A percentile compares a stretch with the other conserved stretches of the same genome.
Evolutionary conservation across 371 early-diverging fungal genomes (phyloP).

Genomic region (Vairimorpha ceranae): DNA sequence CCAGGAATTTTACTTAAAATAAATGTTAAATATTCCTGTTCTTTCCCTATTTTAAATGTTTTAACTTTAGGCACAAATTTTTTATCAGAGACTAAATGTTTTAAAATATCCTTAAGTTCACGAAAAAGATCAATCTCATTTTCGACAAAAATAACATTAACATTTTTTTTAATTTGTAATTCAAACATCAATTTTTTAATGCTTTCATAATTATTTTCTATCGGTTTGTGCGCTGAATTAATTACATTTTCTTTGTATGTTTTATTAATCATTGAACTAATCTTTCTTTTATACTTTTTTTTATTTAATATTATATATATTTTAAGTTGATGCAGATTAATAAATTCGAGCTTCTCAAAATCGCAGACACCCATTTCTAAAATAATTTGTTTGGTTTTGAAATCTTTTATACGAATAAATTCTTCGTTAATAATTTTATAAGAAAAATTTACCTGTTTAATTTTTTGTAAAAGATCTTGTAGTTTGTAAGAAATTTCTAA

Average conservation of each 20-base stretch:
- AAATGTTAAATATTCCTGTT: constrained; percentile 15
- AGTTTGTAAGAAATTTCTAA: constrained; percentile 19
- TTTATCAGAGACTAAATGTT: not conserved
- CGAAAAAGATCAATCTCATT: not conserved
- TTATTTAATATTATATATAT: constrained; percentile 25
- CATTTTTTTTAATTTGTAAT: constrained; percentile 20
- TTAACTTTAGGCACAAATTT: constrained; percentile 21
- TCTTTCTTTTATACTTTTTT: constrained; percentile 8
- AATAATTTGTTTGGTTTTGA: not conserved
- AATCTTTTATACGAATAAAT: not conserved
- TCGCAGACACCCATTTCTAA: constrained; percentile 6
- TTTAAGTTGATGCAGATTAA: not conserved
- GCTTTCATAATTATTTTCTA: constrained; percentile 6
- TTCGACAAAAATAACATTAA: constrained; percentile 27
- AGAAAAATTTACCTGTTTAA: constrained; percentile 10
- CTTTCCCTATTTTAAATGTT: constrained; percentile 12
- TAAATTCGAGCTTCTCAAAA: constrained; percentile 14
- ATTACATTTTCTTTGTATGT: constrained; percentile 18
- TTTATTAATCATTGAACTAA: constrained; percentile 9
- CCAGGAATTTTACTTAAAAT: constrained; percentile 36
- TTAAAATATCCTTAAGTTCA: constrained; percentile 28
- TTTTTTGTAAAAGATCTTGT: constrained; percentile 15
- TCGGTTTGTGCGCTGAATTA: not conserved
- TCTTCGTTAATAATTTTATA: constrained; percentile 20
- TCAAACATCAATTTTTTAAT: not conserved